Percentiles rank a stretch among this genome's conserved stretches.
Conservation (phyloP, 2,329 filamentous ascomycete genomes). For the Calonectria leucothoes region DNA sequence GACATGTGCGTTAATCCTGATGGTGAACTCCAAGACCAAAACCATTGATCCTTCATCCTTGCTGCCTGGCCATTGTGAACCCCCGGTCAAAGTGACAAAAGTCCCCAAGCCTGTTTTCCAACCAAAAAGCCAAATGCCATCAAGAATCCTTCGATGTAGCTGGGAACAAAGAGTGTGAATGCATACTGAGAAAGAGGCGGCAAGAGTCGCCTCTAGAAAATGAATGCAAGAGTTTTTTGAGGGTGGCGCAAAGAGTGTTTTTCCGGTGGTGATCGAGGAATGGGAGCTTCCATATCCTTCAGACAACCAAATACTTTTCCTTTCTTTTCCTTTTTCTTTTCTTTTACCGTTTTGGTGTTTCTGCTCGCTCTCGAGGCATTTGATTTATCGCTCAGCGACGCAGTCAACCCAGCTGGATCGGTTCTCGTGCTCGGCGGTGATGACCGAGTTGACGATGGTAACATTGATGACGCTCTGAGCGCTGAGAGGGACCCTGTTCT, state of each 20-base stretch:
- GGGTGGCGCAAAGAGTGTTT: background rate
- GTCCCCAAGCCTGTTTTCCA: too few relatives aligned
- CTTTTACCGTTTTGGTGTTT: background rate
- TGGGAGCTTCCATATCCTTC: background rate
- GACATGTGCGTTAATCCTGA: background rate
- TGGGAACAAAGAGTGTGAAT: background rate
- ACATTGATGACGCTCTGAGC: background rate
- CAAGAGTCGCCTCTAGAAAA: background rate
- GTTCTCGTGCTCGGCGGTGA: background rate
- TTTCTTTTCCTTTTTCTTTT: background rate
- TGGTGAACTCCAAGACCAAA: background rate
- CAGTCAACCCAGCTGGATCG: constrained; percentile 1
- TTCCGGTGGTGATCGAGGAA: background rate
- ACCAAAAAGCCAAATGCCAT: background rate
- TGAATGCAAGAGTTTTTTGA: background rate
- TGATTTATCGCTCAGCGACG: background rate
- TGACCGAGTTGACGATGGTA: background rate
- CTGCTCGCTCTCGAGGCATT: background rate
- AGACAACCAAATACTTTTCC: background rate
- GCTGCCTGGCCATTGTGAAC: background rate
- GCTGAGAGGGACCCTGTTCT: background rate
- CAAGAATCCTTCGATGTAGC: background rate
- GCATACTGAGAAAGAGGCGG: background rate
- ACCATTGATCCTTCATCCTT: background rate
- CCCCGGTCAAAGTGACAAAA: background rate